Conservation (phyloP, 2,329 filamentous ascomycete genomes). For the Xylogone sp. region DNA sequence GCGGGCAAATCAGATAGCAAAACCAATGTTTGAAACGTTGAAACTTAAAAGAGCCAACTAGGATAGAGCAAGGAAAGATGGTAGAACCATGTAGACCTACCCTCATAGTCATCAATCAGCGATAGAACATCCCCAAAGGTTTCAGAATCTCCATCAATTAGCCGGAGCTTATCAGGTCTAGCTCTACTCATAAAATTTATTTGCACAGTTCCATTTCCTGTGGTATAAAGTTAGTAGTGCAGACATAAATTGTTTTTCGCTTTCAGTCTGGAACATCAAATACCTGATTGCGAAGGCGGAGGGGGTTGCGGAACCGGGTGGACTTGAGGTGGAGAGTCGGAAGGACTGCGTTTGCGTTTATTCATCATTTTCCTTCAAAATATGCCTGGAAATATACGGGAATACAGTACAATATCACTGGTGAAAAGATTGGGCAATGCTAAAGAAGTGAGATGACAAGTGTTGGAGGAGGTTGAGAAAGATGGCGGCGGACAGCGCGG, state of each 20-base stretch:
- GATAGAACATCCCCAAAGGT: slow-evolving; percentile 70
- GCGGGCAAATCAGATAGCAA: no score
- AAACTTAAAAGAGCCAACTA: no score
- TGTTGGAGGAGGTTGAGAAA: not conserved
- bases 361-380: not conserved
- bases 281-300: slow-evolving; percentile 8
- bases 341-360: slow-evolving; percentile 24
- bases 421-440: no score
- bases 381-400: no score
- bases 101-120: slow-evolving; percentile 75
- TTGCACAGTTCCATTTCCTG: slow-evolving; percentile 30
- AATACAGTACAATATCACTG: no score
- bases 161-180: slow-evolving; percentile 39
- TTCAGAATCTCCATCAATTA: slow-evolving; percentile 56
- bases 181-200: slow-evolving; percentile 52
- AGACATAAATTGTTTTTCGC: not conserved
- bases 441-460: not conserved
- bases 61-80: no score
- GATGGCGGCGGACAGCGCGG: not conserved
- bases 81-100: slow-evolving; percentile 27
- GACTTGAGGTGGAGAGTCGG: slow-evolving; percentile 31
- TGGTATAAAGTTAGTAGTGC: not conserved
- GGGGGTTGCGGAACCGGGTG: slow-evolving; percentile 32
- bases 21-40: no score
- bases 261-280: not conserved